A percentile compares a stretch with the other conserved stretches of the same genome.
Evolutionary conservation across 805 yeast species (phyloP).

Genomic region (Tetrapisispora phaffii): DNA sequence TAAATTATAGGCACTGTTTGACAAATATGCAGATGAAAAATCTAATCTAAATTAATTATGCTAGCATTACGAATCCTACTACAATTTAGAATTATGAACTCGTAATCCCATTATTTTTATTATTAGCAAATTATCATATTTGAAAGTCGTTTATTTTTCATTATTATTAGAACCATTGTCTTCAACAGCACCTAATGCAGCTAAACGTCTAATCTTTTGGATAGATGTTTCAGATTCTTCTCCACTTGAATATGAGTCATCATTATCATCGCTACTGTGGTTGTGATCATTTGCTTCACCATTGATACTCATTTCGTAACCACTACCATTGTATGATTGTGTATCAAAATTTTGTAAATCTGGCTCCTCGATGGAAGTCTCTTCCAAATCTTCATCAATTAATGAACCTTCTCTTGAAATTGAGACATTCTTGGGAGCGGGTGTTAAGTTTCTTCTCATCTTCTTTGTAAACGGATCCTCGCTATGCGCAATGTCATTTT

Average conservation of each 20-base stretch:
- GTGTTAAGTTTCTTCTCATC: slow-evolving; percentile 4
- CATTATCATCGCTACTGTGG: slow-evolving; percentile 15
- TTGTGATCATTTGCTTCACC: slow-evolving; percentile 1
- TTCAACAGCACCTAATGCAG: slow-evolving; percentile 43
- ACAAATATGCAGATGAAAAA: no score
- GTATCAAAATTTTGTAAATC: background rate
- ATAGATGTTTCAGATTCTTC: slow-evolving; percentile 45
- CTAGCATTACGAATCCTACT: no score
- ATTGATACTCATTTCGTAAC: background rate
- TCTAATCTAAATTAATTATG: no score
- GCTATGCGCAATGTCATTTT: background rate
- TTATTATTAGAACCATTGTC: slow-evolving; percentile 43
- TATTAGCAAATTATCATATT: no score
- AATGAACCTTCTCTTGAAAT: background rate
- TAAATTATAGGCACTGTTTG: no score
- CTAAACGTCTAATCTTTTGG: slow-evolving; percentile 53
- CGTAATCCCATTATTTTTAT: no score
- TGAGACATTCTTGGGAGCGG: slow-evolving; percentile 7
- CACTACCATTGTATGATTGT: background rate
- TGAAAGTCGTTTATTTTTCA: background rate
- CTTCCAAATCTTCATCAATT: slow-evolving; percentile 5
- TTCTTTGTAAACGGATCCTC: background rate
- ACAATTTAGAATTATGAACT: no score
- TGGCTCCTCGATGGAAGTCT: slow-evolving; percentile 11
- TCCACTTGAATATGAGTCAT: background rate